These are phyloP conservation scores for Hygrophila difformis DNA, from an alignment of 257 asterid genomes.

Conservation along the genomic window DNA sequence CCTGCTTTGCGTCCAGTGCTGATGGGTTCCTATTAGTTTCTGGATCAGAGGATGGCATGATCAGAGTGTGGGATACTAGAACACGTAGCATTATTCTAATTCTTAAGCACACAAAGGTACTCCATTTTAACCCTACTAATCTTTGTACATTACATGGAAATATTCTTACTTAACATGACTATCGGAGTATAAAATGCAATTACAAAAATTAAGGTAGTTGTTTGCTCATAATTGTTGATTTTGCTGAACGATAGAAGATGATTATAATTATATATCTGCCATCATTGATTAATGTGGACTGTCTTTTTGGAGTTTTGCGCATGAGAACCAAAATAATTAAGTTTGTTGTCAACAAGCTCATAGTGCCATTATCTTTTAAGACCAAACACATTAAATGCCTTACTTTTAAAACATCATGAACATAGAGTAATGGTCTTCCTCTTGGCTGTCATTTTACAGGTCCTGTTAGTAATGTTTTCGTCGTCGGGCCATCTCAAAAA, in stretches of 20 bases:
- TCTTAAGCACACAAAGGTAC: slow-evolving; percentile 72
- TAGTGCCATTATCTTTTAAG: not conserved
- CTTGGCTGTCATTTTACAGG: slow-evolving; percentile 36
- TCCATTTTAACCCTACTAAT: no score
- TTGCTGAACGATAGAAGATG: no score
- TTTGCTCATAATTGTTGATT: no score
- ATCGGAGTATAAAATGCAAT: no score
- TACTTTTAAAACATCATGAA: not conserved
- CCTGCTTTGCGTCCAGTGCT: slow-evolving; percentile 71
- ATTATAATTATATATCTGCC: not conserved
- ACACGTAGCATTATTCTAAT: slow-evolving; percentile 51
- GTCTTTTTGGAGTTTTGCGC: not conserved
- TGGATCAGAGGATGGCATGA: slow-evolving; percentile 90
- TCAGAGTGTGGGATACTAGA: slow-evolving; percentile 84
- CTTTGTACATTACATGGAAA: no score
- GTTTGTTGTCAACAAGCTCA: not conserved
- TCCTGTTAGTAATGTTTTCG: slow-evolving; percentile 57
- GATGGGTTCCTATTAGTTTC: slow-evolving; percentile 65
- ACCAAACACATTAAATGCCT: not conserved
- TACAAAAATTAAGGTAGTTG: no score
- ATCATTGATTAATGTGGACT: not conserved
- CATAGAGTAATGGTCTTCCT: slow-evolving; percentile 1
- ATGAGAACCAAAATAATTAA: not conserved
- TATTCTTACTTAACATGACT: no score
- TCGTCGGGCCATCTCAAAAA: slow-evolving; percentile 45